Conservation (phyloP, 163 green algal species). For the Prototheca wickerhamii region DNA sequence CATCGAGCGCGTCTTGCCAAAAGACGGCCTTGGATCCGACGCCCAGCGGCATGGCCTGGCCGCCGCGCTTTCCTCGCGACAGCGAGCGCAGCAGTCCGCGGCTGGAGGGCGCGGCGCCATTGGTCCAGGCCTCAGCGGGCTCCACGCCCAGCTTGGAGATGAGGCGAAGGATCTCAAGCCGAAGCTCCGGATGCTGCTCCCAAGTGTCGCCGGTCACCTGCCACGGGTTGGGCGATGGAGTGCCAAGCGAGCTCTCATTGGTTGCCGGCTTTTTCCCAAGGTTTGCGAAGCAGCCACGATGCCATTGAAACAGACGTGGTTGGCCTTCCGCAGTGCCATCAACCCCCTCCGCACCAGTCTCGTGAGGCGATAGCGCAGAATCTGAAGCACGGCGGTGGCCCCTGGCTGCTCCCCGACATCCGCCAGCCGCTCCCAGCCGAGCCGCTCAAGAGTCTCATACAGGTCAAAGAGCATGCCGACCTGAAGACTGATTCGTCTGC, state of each 20-base stretch:
- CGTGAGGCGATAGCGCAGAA: conserved; percentile 26
- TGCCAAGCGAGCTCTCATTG: no score
- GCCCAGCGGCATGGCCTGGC: no score
- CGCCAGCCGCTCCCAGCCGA: neutral
- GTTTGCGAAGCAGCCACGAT: no score
- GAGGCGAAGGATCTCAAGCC: conserved; percentile 15
- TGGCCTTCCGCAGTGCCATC: neutral
- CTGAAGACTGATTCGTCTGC: neutral
- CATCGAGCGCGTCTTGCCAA: conserved; percentile 9
- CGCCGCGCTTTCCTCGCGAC: no score
- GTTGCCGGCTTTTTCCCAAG: no score
- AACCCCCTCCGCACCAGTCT: conserved; percentile 13
- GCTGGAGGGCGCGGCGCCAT: no score
- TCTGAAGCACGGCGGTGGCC: neutral
- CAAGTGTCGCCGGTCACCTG: conserved; percentile 20
- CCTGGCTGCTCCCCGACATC: neutral
- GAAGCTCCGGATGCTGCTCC: conserved; percentile 10
- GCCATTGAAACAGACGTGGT: no score
- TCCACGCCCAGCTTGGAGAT: conserved; percentile 3
- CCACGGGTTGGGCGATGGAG: neutral
- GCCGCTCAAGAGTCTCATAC: conserved; percentile 9
- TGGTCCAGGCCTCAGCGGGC: no score
- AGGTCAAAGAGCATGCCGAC: conserved; percentile 19
- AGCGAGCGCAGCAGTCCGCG: no score
- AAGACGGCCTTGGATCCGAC: no score